Conservation (phyloP, 2,329 filamentous ascomycete genomes). For the Sclerotinia sclerotiorum region DNA sequence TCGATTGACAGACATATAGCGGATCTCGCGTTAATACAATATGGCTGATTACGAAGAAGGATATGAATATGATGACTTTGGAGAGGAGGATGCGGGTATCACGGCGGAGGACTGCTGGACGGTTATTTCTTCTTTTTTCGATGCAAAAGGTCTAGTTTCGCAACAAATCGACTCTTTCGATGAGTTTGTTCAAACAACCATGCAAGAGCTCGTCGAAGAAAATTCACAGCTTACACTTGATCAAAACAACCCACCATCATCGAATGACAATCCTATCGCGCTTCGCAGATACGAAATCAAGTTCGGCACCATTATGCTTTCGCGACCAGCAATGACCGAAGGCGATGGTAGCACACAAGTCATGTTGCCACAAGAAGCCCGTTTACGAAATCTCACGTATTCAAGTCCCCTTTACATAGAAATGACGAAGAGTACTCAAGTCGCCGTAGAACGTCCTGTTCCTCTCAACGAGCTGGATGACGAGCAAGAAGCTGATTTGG, state of each 20-base stretch:
- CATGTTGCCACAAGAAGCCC: conserved; percentile 90
- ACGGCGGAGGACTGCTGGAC: conserved; percentile 98
- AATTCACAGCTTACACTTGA: conserved; percentile 91
- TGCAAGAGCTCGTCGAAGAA: conserved; percentile 92
- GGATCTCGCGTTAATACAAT: conserved; percentile 25
- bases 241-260: conserved; percentile 77
- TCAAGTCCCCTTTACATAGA: conserved; percentile 87
- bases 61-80: conserved; percentile 69
- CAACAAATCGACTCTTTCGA: conserved; percentile 99
- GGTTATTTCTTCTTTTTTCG: conserved; percentile 96
- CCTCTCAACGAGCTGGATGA: conserved; percentile 67
- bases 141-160: conserved; percentile 90
- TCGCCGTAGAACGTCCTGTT: conserved; percentile 74
- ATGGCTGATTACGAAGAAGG: conserved; percentile 47
- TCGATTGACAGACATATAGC: conserved; percentile 3
- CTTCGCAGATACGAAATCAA: conserved; percentile 93
- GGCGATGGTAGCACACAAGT: conserved; percentile 84
- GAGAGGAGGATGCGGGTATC: conserved; percentile 68
- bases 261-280: conserved; percentile 76
- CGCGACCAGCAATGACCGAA: conserved; percentile 87
- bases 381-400: conserved; percentile 93
- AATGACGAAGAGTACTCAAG: conserved; percentile 79
- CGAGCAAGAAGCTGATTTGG: conserved; percentile 57
- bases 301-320: conserved; percentile 86
- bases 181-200: conserved; percentile 90